These are phyloP conservation scores for Candida suzukii DNA, from an alignment of 805 yeast genomes.

Conservation along the genomic window DNA sequence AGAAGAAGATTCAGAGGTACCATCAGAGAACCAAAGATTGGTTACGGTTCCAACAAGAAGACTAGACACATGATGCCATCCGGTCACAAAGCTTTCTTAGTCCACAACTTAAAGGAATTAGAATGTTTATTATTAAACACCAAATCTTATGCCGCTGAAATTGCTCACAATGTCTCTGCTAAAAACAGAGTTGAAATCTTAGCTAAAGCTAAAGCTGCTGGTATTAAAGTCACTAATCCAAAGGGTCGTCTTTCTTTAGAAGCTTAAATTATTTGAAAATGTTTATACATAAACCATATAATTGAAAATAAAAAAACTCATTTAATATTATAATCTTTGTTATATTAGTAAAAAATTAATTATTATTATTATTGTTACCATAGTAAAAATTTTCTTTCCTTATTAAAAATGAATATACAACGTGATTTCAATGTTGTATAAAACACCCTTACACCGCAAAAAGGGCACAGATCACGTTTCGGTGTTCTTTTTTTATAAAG, in stretches of 20 bases:
- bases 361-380: too few relatives aligned
- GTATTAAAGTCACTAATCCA: slow-evolving; percentile 98
- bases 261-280: slow-evolving; percentile 53
- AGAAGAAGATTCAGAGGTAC: slow-evolving; percentile 99
- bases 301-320: neutral
- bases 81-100: slow-evolving; percentile 96
- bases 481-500: too few relatives aligned
- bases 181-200: slow-evolving; percentile 96
- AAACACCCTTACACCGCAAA: too few relatives aligned
- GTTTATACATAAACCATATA: neutral
- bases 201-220: slow-evolving; percentile 96
- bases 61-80: slow-evolving; percentile 94
- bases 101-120: slow-evolving; percentile 87
- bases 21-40: slow-evolving; percentile 98
- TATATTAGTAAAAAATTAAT: too few relatives aligned
- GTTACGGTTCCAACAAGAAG: slow-evolving; percentile 99
- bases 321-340: too few relatives aligned
- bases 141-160: slow-evolving; percentile 99
- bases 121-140: slow-evolving; percentile 95
- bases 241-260: slow-evolving; percentile 97
- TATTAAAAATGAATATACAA: too few relatives aligned
- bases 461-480: too few relatives aligned
- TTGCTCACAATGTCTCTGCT: slow-evolving; percentile 97
- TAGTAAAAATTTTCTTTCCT: too few relatives aligned
- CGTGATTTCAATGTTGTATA: too few relatives aligned